Percentiles rank a stretch among this genome's conserved stretches.
Conservation (phyloP, 2,329 filamentous ascomycete genomes). For the Davidsoniella australis region DNA sequence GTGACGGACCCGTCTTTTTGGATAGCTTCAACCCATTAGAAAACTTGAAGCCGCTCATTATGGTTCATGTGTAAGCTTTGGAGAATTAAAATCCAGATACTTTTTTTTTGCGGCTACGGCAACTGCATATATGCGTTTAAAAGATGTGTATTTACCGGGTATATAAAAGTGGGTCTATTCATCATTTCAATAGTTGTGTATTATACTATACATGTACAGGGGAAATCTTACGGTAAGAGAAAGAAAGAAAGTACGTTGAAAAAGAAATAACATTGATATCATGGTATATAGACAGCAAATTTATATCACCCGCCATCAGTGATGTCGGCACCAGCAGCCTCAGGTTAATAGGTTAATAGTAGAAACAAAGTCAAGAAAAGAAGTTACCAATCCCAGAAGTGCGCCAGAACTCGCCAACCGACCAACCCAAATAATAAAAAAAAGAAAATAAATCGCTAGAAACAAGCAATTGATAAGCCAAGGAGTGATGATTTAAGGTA, state of each 20-base stretch:
- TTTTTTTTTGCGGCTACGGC: neutral
- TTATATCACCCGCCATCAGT: neutral
- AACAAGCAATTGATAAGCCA: neutral
- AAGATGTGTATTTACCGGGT: neutral
- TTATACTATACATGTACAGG: no score
- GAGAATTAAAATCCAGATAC: neutral
- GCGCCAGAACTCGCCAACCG: conserved; percentile 10
- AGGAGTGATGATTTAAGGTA: neutral
- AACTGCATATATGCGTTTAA: neutral
- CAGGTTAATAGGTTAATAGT: neutral
- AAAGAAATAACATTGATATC: conserved; percentile 4
- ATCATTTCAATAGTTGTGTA: no score
- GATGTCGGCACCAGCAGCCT: no score
- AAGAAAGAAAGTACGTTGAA: neutral
- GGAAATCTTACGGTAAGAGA: no score
- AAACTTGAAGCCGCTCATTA: conserved; percentile 31
- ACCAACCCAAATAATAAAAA: conserved; percentile 2
- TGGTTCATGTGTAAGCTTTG: conserved; percentile 4
- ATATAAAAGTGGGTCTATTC: neutral
- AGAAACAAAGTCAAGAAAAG: conserved; percentile 7
- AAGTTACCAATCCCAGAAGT: conserved; percentile 2
- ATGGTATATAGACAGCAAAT: conserved; percentile 10
- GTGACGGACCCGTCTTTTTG: conserved; percentile 37
- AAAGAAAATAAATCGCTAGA: conserved; percentile 4
- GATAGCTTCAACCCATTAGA: conserved; percentile 41